phyloP scores from a whole-genome alignment of 2,329 filamentous ascomycete genomes.

The Rutstroemia sydowiana region DNA sequence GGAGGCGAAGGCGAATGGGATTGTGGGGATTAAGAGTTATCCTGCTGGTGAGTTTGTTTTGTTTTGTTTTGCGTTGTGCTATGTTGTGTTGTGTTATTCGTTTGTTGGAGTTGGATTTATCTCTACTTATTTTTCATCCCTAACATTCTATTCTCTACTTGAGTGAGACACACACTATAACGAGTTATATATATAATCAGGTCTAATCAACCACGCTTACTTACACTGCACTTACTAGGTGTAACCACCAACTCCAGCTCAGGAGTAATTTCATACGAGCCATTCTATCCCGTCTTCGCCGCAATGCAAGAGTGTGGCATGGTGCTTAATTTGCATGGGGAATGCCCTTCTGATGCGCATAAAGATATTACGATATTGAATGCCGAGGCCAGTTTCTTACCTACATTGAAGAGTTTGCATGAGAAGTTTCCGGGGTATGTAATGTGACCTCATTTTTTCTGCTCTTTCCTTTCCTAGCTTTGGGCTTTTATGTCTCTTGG shows the following conservation, averaged over 20 bases:
- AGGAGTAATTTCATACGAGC: slow-evolving; percentile 62
- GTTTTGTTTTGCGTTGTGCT: neutral
- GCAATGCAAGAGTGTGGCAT: slow-evolving; percentile 79
- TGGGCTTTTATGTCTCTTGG: too few species aligned
- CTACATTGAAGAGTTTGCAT: slow-evolving; percentile 67
- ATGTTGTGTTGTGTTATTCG: neutral
- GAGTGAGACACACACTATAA: too few species aligned
- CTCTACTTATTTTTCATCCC: neutral
- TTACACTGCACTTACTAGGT: slow-evolving; percentile 41
- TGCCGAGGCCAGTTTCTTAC: slow-evolving; percentile 68
- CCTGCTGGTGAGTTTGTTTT: slow-evolving; percentile 12
- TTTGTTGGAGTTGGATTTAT: neutral
- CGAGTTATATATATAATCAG: too few species aligned
- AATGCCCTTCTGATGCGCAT: slow-evolving; percentile 51
- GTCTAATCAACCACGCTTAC: too few species aligned
- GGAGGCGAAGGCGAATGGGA: slow-evolving; percentile 17
- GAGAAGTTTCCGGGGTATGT: slow-evolving; percentile 54
- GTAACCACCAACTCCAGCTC: slow-evolving; percentile 59
- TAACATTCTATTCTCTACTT: too few species aligned
- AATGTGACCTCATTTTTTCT: neutral
- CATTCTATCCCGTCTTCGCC: slow-evolving; percentile 69
- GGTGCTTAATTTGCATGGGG: slow-evolving; percentile 85
- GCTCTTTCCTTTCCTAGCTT: too few species aligned
- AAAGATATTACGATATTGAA: slow-evolving; percentile 17
- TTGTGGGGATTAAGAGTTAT: slow-evolving; percentile 17